phyloP scores from a whole-genome alignment of 2,329 filamentous ascomycete species.

The Albophoma yamanashiensis region DNA sequence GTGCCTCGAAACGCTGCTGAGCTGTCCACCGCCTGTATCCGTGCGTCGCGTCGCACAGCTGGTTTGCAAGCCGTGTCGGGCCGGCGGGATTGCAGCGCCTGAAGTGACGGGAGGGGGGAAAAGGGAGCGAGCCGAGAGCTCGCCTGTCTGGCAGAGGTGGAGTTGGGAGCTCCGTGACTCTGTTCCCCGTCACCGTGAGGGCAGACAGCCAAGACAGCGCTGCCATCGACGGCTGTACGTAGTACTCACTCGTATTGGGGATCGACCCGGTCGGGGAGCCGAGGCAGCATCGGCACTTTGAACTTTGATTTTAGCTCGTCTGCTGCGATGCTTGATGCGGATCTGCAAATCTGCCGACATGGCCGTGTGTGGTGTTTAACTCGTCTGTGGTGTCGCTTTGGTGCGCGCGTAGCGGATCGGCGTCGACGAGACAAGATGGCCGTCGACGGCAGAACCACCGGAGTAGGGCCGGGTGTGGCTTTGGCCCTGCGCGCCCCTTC shows the following conservation, averaged over 20 bases:
- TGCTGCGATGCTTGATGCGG: background rate
- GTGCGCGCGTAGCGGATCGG: constrained; percentile 11
- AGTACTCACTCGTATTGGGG: too few species aligned
- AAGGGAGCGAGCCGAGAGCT: background rate
- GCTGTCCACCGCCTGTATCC: background rate
- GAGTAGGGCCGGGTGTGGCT: constrained; percentile 16
- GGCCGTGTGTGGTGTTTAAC: background rate
- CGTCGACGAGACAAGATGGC: constrained; percentile 15
- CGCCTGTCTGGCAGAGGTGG: background rate
- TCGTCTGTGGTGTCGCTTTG: background rate
- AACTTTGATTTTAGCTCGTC: background rate
- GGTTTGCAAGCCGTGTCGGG: background rate
- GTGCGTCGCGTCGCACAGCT: background rate
- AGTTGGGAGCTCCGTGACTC: background rate
- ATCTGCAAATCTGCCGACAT: background rate
- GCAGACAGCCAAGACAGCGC: background rate
- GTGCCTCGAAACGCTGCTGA: background rate
- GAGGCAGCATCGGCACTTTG: background rate
- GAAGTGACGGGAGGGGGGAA: background rate
- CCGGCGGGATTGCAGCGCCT: background rate
- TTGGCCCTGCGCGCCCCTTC: background rate
- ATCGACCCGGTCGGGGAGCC: background rate
- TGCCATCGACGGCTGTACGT: background rate
- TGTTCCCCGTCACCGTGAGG: background rate
- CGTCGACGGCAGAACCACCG: constrained; percentile 12